These are phyloP conservation scores for Ramicandelaber brevisporus DNA, from an alignment of 192 early-diverging fungal species.

Conservation along the genomic window DNA sequence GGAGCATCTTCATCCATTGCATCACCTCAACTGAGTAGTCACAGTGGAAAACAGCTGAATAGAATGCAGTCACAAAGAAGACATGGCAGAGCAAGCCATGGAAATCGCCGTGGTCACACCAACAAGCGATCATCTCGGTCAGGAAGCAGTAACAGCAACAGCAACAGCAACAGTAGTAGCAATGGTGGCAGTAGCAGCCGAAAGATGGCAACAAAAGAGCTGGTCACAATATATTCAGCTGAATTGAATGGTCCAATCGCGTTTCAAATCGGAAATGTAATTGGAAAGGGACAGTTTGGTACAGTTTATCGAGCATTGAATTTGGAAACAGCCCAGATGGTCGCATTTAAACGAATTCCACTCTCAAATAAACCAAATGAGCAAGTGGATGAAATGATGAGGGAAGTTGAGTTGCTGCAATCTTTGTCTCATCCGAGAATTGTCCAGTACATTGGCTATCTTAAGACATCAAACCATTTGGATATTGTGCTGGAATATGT, in stretches of 20 bases:
- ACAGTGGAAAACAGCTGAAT: too few species aligned
- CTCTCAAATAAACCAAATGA: conserved; percentile 33
- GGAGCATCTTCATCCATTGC: neutral
- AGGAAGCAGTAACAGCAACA: neutral
- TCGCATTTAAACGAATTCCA: conserved; percentile 68
- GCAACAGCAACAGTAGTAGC: neutral
- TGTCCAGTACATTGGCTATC: conserved; percentile 63
- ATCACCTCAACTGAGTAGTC: neutral
- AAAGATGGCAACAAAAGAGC: conserved; percentile 11
- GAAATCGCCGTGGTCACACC: neutral
- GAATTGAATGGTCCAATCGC: conserved; percentile 10
- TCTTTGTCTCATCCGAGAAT: conserved; percentile 63
- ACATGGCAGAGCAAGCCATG: too few species aligned
- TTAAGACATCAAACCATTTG: conserved; percentile 36
- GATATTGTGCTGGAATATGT: conserved; percentile 75
- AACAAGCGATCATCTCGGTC: neutral
- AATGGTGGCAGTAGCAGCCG: neutral
- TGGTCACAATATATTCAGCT: conserved; percentile 16
- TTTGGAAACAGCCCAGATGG: conserved; percentile 52
- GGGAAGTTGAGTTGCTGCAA: conserved; percentile 67
- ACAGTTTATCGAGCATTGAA: conserved; percentile 67
- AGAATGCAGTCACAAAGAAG: too few species aligned
- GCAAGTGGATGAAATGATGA: conserved; percentile 52
- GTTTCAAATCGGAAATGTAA: conserved; percentile 65
- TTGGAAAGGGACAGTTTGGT: conserved; percentile 75